Base-by-base conservation (phyloP, 2,329 filamentous ascomycete genomes). In the Diaporthe capsici region DNA sequence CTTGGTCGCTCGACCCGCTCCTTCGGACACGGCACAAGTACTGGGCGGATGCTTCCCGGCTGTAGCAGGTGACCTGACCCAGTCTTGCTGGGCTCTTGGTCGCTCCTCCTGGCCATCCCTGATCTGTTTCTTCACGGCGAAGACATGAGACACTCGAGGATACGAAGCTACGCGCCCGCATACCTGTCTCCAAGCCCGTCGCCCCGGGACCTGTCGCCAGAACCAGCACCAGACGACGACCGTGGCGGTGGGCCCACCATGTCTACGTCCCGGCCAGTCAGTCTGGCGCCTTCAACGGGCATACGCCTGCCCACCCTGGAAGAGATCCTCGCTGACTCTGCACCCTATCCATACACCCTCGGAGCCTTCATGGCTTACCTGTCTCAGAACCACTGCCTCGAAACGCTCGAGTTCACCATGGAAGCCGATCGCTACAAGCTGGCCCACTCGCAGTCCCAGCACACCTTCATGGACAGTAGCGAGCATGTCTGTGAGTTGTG, bases 321-420 rank as follows among this genome's bases (percentile, higher is more conserved):
- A 76, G 96, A 98, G 80, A 97, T 99, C 39, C 90, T 99, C 60
- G 91, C 94, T 78, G 97, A 98, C 85, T 91, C 91, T 60, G 94
- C 97, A 49, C 92, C 94, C 12, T 92, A 95, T 55, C 97, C 97
- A 79, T 98, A 95, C 90, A 98, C 96, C 0, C 88, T 98, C 12
- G 93, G 92, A 76, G 96, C 96, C 44, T 98, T 98, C 84, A 98
- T 97, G 92, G 96, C 96, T 74, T 98, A 98, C 81, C 90, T 98
- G 5, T 98, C 96, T 1, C 96, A 98, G 82, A 98, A 98, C 81
- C 96, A 98, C 85, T 99, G 97, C 82, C 88, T 98, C 78, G 97
- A 99, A 84, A 98, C 96, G 1, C 88, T 99, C 53, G 97, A 98
- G 82, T 99, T 99, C 84, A 98, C 96, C 55, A 93, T 98, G 89